phyloP scores from a whole-genome alignment of 805 yeast species.

The Candida palmyrensis region DNA sequence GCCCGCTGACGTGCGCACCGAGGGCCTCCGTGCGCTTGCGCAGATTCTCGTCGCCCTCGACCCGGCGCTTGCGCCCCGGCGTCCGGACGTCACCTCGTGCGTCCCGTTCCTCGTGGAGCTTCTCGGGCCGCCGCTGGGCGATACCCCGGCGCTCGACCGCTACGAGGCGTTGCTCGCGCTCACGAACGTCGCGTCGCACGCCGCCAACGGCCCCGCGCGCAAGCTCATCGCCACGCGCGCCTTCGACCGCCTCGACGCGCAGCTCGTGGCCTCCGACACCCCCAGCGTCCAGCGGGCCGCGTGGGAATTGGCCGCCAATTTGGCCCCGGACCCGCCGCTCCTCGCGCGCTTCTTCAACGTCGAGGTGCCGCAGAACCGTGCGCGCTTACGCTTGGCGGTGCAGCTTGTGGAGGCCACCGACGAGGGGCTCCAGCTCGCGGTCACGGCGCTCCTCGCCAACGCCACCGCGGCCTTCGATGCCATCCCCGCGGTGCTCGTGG shows the following conservation, averaged over 20 bases:
- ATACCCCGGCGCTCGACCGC: slow-evolving; percentile 33
- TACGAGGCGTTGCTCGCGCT: slow-evolving; percentile 59
- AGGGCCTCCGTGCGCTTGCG: slow-evolving; percentile 40
- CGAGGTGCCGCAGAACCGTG: slow-evolving; percentile 22
- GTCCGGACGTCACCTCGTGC: slow-evolving; percentile 35
- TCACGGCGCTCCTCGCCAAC: slow-evolving; percentile 36
- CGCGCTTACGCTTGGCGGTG: slow-evolving; percentile 24
- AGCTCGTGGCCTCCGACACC: slow-evolving; percentile 31
- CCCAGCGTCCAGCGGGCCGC: slow-evolving; percentile 50
- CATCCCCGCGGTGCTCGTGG: slow-evolving; percentile 22
- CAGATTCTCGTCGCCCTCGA: slow-evolving; percentile 40
- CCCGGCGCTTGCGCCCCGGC: slow-evolving; percentile 37
- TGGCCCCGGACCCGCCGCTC: slow-evolving; percentile 37
- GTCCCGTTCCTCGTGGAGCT: slow-evolving; percentile 47
- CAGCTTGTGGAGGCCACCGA: slow-evolving; percentile 30
- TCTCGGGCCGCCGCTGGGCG: slow-evolving; percentile 26
- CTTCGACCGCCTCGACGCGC: slow-evolving; percentile 43
- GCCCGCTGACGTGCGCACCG: slow-evolving; percentile 18
- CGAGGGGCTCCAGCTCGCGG: slow-evolving; percentile 20
- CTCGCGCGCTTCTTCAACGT: slow-evolving; percentile 59
- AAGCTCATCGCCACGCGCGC: slow-evolving; percentile 39
- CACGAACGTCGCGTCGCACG: slow-evolving; percentile 57
- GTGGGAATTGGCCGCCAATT: slow-evolving; percentile 60
- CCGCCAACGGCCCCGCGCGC: slow-evolving; percentile 33
- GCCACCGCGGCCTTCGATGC: slow-evolving; percentile 35